These are phyloP conservation scores for Aristolochia contorta DNA, from an alignment of 164 flowering plant species.

Conservation along the genomic window DNA sequence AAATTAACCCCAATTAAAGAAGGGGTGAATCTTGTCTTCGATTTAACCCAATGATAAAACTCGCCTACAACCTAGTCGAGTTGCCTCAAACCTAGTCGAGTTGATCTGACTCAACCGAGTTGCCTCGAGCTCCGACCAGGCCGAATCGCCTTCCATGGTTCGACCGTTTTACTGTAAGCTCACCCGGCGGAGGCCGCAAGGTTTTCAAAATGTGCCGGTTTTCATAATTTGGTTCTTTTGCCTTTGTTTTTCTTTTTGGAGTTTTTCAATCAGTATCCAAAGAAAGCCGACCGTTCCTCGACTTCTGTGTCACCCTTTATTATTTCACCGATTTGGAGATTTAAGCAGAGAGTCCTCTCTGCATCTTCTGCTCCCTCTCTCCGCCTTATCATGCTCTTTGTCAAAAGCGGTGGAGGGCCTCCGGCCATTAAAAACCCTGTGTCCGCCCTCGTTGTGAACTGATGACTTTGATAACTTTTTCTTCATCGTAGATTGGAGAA, in stretches of 20 bases:
- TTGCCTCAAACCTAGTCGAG: too few species aligned
- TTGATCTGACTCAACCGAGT: too few species aligned
- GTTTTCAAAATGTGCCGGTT: too few species aligned
- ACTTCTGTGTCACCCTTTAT: background rate
- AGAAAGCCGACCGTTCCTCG: constrained; percentile 5
- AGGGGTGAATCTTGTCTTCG: too few species aligned
- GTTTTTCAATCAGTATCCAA: background rate
- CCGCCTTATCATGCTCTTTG: background rate
- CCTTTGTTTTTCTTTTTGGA: background rate
- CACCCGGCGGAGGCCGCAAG: too few species aligned
- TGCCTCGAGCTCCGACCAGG: too few species aligned
- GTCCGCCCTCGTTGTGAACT: background rate
- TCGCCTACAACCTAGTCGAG: too few species aligned
- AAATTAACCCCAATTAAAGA: too few species aligned
- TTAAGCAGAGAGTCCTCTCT: background rate
- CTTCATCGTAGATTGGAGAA: background rate
- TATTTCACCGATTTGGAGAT: background rate
- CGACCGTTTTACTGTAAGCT: background rate
- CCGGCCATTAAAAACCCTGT: too few species aligned
- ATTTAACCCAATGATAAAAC: too few species aligned
- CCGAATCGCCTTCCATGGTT: background rate
- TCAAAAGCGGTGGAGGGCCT: background rate
- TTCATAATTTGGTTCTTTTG: background rate
- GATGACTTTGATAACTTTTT: background rate
- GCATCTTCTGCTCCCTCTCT: background rate